These are phyloP conservation scores for Parmelia sp. DNA, from an alignment of 495 filamentous ascomycete genomes.

Conservation along the genomic window DNA sequence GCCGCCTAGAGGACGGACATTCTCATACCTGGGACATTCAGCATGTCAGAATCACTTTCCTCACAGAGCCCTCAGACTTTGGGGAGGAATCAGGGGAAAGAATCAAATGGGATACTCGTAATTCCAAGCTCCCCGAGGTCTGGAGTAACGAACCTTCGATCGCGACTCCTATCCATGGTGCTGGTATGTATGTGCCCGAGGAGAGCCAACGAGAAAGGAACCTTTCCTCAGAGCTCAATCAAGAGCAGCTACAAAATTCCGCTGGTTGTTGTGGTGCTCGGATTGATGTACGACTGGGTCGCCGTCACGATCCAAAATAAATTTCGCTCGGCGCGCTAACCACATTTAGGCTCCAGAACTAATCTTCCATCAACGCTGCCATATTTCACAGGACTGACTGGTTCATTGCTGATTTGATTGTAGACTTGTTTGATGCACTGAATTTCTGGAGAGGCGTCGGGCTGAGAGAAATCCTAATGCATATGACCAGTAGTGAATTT, in stretches of 20 bases:
- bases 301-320: conserved; percentile 2
- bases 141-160: conserved; percentile 38
- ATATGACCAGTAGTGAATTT: background rate
- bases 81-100: background rate
- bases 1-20: conserved; percentile 36
- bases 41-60: conserved; percentile 3
- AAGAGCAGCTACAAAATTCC: background rate
- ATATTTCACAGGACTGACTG: background rate
- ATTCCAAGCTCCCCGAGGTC: background rate
- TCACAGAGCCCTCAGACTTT: background rate
- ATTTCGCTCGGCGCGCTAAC: conserved; percentile 10
- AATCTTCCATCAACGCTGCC: background rate
- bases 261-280: background rate
- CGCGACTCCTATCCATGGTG: conserved; percentile 45
- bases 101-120: background rate
- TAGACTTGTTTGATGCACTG: background rate
- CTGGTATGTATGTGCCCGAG: background rate
- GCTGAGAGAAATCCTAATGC: background rate
- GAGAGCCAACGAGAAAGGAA: background rate
- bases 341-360: conserved; percentile 6
- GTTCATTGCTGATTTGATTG: background rate
- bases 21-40: conserved; percentile 39
- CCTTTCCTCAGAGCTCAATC: background rate
- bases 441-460: background rate
- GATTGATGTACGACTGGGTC: background rate